Evolutionary conservation across 768 basidiomycete species (phyloP).

Genomic region (Hirschioporus abietinus): DNA sequence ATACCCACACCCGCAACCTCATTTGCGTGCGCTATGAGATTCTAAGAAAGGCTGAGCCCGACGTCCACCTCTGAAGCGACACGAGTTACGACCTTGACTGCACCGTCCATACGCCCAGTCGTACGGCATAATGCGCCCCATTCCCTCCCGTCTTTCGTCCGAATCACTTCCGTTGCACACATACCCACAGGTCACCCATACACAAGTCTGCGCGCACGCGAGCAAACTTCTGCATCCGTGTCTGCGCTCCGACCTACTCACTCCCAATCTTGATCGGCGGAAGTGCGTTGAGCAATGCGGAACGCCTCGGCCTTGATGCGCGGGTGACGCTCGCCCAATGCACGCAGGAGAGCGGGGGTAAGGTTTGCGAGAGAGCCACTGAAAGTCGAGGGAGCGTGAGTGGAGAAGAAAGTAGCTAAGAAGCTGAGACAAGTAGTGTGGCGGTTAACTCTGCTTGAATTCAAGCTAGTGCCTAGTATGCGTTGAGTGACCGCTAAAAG

Average conservation of each 20-base stretch:
- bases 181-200: conserved; percentile 83
- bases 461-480: conserved; percentile 66
- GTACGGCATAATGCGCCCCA: conserved; percentile 77
- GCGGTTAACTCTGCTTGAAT: conserved; percentile 49
- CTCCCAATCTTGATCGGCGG: too few relatives aligned
- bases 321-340: too few relatives aligned
- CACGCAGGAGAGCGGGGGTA: conserved; percentile 70
- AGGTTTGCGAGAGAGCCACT: conserved; percentile 55
- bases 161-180: conserved; percentile 73
- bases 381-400: conserved; percentile 60
- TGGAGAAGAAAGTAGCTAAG: conserved; percentile 75
- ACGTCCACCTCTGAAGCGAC: conserved; percentile 74
- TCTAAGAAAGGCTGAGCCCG: too few relatives aligned
- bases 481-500: conserved; percentile 61
- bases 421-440: conserved; percentile 84
- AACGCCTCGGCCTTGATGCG: too few relatives aligned
- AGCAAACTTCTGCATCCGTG: too few relatives aligned
- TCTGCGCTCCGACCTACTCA: too few relatives aligned
- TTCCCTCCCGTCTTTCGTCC: conserved; percentile 58
- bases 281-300: too few relatives aligned
- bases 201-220: conserved; percentile 80
- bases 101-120: too few relatives aligned
- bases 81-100: too few relatives aligned
- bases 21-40: too few relatives aligned
- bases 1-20: too few relatives aligned